A percentile compares a stretch with the other conserved stretches of the same genome.
These are phyloP conservation scores for Hirschioporus abietinus DNA, from an alignment of 768 basidiomycete species.

Conservation along the genomic window DNA sequence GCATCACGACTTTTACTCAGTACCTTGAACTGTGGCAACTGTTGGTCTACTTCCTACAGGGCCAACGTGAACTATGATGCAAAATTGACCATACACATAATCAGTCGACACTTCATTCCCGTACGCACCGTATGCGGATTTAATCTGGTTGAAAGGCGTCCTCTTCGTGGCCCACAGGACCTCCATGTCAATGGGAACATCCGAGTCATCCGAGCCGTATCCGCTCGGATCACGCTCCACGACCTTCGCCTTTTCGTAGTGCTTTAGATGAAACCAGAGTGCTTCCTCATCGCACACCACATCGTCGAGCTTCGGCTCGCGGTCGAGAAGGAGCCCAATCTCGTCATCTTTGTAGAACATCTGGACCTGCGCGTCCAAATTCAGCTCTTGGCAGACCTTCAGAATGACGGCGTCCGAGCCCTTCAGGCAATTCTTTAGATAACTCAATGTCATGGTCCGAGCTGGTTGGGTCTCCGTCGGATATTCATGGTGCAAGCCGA, in stretches of 20 bases:
- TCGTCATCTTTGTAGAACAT: conserved; percentile 16
- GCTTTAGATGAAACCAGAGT: not conserved
- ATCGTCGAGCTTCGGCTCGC: not conserved
- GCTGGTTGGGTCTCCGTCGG: conserved; percentile 17
- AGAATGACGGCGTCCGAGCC: conserved; percentile 25
- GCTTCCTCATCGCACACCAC: conserved; percentile 2
- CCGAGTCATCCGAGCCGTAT: not conserved
- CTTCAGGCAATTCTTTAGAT: conserved; percentile 22
- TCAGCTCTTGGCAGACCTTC: conserved; percentile 16
- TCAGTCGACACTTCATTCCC: conserved; percentile 17
- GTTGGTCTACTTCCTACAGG: not conserved
- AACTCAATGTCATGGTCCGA: conserved; percentile 12
- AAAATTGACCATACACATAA: conserved; percentile 18
- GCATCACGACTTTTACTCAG: not conserved
- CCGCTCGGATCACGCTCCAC: not conserved
- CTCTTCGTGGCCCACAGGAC: conserved; percentile 10
- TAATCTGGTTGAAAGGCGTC: conserved; percentile 9
- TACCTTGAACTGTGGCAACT: not conserved
- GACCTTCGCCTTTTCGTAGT: conserved; percentile 4
- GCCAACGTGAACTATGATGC: conserved; percentile 13
- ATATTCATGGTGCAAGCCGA: conserved; percentile 31
- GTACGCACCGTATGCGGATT: conserved; percentile 13
- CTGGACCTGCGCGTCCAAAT: conserved; percentile 17
- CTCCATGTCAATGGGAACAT: conserved; percentile 7
- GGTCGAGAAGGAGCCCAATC: not conserved